Conservation (phyloP, 306 rosid species). For the Dicorynia guianensis region DNA sequence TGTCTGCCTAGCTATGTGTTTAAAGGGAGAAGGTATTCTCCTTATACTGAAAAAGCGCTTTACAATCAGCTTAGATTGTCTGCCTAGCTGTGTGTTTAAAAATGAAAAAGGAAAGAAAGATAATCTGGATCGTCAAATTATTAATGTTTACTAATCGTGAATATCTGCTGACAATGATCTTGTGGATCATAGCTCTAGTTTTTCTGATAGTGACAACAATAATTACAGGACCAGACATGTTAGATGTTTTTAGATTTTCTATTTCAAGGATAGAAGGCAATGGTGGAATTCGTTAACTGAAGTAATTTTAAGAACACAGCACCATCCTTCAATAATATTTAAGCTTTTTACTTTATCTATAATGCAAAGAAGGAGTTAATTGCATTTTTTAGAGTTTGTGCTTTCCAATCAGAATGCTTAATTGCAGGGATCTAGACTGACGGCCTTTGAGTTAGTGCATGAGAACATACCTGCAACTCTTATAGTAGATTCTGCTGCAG, state of each 20-base stretch:
- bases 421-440: slow-evolving; percentile 92
- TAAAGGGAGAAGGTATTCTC: not conserved
- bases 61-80: too few relatives aligned
- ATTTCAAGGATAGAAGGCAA: not conserved
- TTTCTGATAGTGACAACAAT: not conserved
- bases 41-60: too few relatives aligned
- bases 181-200: slow-evolving; percentile 5
- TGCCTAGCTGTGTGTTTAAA: not conserved
- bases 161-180: too few relatives aligned
- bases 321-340: not conserved
- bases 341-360: slow-evolving; percentile 18
- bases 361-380: slow-evolving; percentile 11
- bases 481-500: slow-evolving; percentile 93
- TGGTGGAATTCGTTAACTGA: slow-evolving; percentile 3
- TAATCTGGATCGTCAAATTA: not conserved
- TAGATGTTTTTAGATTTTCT: not conserved
- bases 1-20: not conserved
- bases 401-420: slow-evolving; percentile 26
- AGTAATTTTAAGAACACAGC: slow-evolving; percentile 27
- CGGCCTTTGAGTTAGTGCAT: slow-evolving; percentile 95
- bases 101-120: not conserved
- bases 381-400: slow-evolving; percentile 18
- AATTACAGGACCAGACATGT: not conserved
- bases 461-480: slow-evolving; percentile 92
- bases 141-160: too few relatives aligned